Conservation (phyloP, 768 basidiomycete species). For the Trichaptum fuscoviolaceum region DNA sequence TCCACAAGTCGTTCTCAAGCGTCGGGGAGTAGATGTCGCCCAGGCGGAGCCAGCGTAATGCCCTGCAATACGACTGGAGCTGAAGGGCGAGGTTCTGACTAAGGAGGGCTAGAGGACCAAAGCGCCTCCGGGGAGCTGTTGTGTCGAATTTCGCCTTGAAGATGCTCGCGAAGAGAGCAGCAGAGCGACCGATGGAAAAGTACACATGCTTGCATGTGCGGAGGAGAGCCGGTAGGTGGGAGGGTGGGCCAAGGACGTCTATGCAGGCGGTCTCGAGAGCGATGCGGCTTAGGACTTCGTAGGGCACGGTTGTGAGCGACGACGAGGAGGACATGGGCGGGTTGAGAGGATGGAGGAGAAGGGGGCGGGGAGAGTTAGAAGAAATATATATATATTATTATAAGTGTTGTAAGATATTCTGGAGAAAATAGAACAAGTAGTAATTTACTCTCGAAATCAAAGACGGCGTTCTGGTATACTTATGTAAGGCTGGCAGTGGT, state of each 20-base stretch:
- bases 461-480: neutral
- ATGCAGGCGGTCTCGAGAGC: slow-evolving; percentile 40
- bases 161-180: slow-evolving; percentile 45
- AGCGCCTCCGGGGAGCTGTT: slow-evolving; percentile 46
- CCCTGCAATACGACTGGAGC: slow-evolving; percentile 33
- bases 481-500: neutral
- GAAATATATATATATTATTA: slow-evolving; percentile 6
- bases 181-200: slow-evolving; percentile 27
- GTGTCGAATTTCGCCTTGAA: slow-evolving; percentile 55
- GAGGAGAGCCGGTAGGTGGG: slow-evolving; percentile 43
- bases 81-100: slow-evolving; percentile 31
- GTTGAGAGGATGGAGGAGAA: slow-evolving; percentile 11
- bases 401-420: neutral
- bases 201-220: slow-evolving; percentile 37
- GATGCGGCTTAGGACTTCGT: slow-evolving; percentile 47
- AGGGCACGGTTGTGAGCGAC: slow-evolving; percentile 29
- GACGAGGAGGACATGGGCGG: slow-evolving; percentile 18
- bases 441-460: neutral
- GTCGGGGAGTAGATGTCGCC: slow-evolving; percentile 23
- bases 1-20: slow-evolving; percentile 38
- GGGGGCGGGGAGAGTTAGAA: slow-evolving; percentile 1
- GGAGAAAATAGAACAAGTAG: neutral
- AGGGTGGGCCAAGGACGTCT: slow-evolving; percentile 41
- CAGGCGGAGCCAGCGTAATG: slow-evolving; percentile 26
- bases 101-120: slow-evolving; percentile 34